Conservation (phyloP, 202 grass and related monocot genomes). For the Zoysia matrella region DNA sequence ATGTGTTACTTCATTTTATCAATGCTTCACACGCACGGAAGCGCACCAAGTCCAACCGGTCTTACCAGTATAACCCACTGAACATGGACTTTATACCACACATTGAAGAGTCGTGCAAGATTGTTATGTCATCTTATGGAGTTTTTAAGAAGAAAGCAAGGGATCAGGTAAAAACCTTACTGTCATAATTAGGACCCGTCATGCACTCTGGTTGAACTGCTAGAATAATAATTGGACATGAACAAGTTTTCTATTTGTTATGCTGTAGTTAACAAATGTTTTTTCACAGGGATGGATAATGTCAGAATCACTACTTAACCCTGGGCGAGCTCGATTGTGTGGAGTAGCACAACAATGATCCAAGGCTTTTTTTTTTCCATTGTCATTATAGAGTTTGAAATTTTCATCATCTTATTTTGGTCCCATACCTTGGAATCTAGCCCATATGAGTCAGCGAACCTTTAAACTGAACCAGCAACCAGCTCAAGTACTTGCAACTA, state of each 20-base stretch:
- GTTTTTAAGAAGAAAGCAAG: slow-evolving; percentile 91
- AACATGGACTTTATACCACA: slow-evolving; percentile 80
- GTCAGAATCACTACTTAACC: slow-evolving; percentile 92
- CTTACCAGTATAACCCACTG: slow-evolving; percentile 52
- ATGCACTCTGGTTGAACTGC: neutral
- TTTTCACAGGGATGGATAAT: slow-evolving; percentile 93
- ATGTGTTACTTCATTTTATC: slow-evolving; percentile 93
- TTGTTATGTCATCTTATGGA: slow-evolving; percentile 90
- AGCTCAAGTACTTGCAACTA: slow-evolving; percentile 33
- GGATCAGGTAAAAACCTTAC: slow-evolving; percentile 68
- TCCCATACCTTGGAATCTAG: slow-evolving; percentile 20
- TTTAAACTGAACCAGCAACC: slow-evolving; percentile 29
- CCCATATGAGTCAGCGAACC: slow-evolving; percentile 32
- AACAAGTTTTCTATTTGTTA: slow-evolving; percentile 9
- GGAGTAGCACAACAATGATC: slow-evolving; percentile 60
- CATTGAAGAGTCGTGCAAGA: slow-evolving; percentile 92
- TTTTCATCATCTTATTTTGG: neutral
- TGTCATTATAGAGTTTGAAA: neutral
- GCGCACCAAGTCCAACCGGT: slow-evolving; percentile 52
- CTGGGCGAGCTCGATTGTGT: slow-evolving; percentile 76
- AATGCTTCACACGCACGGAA: slow-evolving; percentile 71
- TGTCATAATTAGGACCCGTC: neutral
- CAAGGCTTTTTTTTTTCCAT: neutral
- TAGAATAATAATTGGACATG: neutral
- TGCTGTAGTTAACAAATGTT: slow-evolving; percentile 9